Evolutionary conservation across 1,139 yeast genomes (phyloP), one percentile per base, ranked within the genome.

Genomic region (Yamadazyma aaseri): DNA sequence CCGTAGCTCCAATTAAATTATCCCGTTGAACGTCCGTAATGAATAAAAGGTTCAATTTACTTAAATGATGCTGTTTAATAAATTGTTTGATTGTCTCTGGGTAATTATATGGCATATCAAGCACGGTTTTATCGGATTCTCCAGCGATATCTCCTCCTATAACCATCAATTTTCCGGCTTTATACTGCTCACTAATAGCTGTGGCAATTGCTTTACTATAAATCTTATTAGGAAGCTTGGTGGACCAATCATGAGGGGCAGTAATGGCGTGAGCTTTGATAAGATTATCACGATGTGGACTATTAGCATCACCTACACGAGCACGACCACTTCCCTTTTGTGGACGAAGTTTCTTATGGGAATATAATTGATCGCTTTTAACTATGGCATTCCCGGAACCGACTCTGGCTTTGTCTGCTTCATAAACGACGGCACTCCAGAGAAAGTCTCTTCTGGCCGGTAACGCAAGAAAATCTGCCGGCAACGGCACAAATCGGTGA

Each of bases 301-400:
- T 86, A 51, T 92, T 92, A 40, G 87, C 89, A 63, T 89, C 97
- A 66, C 98, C 99, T 40, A 80, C 83, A 71, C 99, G 83, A 37
- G 99, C 99, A 43, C 76, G 73, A 61, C 99, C 99, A 12, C 89
- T 67, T 45, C 98, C 97, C 64, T 92, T 92, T 63, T 92, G 98
- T 17, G 89, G 87, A 35, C 80, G 72, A 47, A 92, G 70, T 58
- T 92, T 92, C 53, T 77, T 75, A 58, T 94, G 78, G 17, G 96
- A 85, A 59, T 77, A 90, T 38, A 92, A 90, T 64, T 84, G 84
- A 50, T 87, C 95, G 29, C 86, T 77, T 59, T 96, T 83, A 39
- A 92, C 85, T 28, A 85, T 81, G 23, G 92, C 94, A 55, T 83
- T 82, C 2, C 89, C 81, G 0, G 97, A 75, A 27, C 97, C 97